Conservation (phyloP, 2,329 filamentous ascomycete species). For the Dryadomyces sulphureus region DNA sequence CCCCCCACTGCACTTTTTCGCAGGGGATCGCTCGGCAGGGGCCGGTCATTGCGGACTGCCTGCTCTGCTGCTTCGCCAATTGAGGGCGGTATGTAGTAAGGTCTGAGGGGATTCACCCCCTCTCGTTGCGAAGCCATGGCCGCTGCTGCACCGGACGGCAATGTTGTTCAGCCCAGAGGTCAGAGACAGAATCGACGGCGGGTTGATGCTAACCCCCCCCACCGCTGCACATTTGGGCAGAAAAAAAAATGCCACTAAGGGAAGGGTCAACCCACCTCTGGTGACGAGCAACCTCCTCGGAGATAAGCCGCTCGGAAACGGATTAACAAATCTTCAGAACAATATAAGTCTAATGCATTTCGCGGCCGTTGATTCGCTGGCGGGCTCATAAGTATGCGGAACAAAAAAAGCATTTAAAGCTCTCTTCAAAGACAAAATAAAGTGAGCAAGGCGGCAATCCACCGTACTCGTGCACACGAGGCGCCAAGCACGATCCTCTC, state of each 20-base stretch:
- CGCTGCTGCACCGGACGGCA: background rate
- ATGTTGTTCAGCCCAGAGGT: background rate
- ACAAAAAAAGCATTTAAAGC: background rate
- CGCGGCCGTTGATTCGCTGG: background rate
- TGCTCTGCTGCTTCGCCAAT: slow-evolving; percentile 30
- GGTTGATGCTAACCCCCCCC: background rate
- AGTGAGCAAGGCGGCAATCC: background rate
- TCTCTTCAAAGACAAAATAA: background rate
- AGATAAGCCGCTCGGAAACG: background rate
- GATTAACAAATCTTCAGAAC: background rate
- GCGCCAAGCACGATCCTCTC: too few relatives aligned
- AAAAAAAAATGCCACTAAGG: background rate
- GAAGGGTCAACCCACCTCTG: too few relatives aligned
- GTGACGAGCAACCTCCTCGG: background rate
- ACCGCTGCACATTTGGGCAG: background rate
- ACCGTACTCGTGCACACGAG: too few relatives aligned
- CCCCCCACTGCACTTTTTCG: background rate
- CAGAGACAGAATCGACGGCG: background rate
- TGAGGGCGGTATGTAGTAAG: slow-evolving; percentile 53
- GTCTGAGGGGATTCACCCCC: slow-evolving; percentile 48
- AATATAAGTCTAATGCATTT: slow-evolving; percentile 1
- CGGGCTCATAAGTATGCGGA: background rate
- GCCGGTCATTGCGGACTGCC: slow-evolving; percentile 19
- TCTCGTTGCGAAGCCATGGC: slow-evolving; percentile 29
- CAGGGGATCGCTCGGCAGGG: background rate